Evolutionary conservation across 2,329 filamentous ascomycete species (phyloP).

Genomic region (Aspergillus vadensis): DNA sequence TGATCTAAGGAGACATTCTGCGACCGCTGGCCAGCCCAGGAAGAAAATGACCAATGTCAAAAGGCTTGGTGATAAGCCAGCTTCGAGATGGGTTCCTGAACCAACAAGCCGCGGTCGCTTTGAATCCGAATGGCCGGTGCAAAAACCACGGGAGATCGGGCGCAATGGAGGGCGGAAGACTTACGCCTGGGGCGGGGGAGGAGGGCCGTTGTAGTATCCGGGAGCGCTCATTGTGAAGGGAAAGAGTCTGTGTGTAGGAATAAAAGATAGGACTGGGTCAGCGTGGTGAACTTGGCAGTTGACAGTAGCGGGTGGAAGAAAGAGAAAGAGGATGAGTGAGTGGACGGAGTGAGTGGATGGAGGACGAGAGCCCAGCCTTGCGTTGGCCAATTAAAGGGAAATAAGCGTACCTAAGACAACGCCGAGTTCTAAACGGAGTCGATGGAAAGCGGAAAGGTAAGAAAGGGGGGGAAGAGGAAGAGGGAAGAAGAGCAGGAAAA

Average conservation of each 20-base stretch:
- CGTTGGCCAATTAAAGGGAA: slow-evolving; percentile 19
- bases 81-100: not conserved
- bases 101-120: slow-evolving; percentile 3
- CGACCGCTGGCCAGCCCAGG: not conserved
- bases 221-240: slow-evolving; percentile 23
- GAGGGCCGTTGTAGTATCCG: slow-evolving; percentile 31
- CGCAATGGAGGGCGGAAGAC: slow-evolving; percentile 17
- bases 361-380: slow-evolving; percentile 5
- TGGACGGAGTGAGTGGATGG: not conserved
- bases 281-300: not conserved
- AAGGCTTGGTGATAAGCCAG: not conserved
- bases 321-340: slow-evolving; percentile 2
- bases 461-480: slow-evolving; percentile 12
- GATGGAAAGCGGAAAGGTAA: not conserved
- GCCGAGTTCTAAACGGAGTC: slow-evolving; percentile 21
- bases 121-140: not conserved
- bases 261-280: slow-evolving; percentile 4
- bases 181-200: slow-evolving; percentile 44
- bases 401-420: slow-evolving; percentile 25
- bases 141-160: not conserved
- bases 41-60: not conserved
- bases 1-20: not conserved
- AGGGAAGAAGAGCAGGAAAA: not conserved
- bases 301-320: slow-evolving; percentile 1
- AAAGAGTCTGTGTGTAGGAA: slow-evolving; percentile 7